Conservation (phyloP, 805 yeast species). For the Zygosaccharomyces pseudorouxii region DNA sequence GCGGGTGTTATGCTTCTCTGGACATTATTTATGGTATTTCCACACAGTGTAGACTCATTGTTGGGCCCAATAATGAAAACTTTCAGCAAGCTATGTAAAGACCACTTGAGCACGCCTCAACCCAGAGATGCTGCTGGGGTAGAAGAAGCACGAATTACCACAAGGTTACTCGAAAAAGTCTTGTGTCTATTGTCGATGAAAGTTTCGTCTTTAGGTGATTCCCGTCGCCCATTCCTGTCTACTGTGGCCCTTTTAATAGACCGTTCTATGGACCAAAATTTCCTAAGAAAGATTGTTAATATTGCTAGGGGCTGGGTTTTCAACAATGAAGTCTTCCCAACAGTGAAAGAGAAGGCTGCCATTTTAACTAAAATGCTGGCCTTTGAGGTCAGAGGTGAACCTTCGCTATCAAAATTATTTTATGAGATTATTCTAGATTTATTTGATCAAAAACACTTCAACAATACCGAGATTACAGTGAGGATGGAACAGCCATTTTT, state of each 20-base stretch:
- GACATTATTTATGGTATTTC: constrained; percentile 73
- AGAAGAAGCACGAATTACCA: constrained; percentile 79
- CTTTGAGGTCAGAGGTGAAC: constrained; percentile 83
- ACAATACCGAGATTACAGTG: constrained; percentile 83
- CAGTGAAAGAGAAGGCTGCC: constrained; percentile 94
- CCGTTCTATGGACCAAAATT: constrained; percentile 71
- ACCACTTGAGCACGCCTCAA: constrained; percentile 60
- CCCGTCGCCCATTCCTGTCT: constrained; percentile 81
- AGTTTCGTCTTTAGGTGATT: constrained; percentile 86
- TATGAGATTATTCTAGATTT: constrained; percentile 84
- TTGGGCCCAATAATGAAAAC: constrained; percentile 79
- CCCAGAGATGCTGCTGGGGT: constrained; percentile 38
- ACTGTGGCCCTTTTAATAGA: constrained; percentile 87
- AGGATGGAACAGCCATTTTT: constrained; percentile 95
- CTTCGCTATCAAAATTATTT: constrained; percentile 68
- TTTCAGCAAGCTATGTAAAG: constrained; percentile 83
- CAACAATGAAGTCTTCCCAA: constrained; percentile 82
- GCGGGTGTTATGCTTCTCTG: constrained; percentile 82
- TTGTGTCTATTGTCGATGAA: constrained; percentile 74
- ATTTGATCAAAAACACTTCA: constrained; percentile 72
- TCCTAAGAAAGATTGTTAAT: constrained; percentile 67
- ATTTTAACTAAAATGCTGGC: constrained; percentile 89
- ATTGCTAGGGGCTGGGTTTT: constrained; percentile 90
- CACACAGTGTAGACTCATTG: constrained; percentile 67
- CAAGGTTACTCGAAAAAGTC: constrained; percentile 68